Percentiles rank a stretch among this genome's conserved stretches.
Evolutionary conservation across 106 monocot genomes (phyloP).

Genomic region (Triglochin maritima): DNA sequence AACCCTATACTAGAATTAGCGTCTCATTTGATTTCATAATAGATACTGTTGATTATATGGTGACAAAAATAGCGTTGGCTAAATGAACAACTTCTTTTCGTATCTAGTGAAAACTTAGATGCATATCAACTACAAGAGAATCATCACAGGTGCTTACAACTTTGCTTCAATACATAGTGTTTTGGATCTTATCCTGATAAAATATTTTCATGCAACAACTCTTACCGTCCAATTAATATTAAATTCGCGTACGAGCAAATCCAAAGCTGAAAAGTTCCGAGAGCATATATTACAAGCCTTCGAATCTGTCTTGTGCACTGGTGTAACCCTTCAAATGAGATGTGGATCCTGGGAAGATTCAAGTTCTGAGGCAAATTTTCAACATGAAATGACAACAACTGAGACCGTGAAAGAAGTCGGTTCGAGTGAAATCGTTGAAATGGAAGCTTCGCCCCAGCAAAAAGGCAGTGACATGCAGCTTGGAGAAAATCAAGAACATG

Average conservation of each 20-base stretch:
- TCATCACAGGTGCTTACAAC: too few relatives aligned
- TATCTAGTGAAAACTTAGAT: too few relatives aligned
- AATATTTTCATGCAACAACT: constrained; percentile 27
- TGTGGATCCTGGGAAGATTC: constrained; percentile 33
- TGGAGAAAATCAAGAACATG: constrained; percentile 23
- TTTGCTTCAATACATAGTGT: neutral
- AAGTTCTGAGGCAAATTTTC: constrained; percentile 7
- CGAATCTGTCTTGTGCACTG: constrained; percentile 58
- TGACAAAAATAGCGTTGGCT: too few relatives aligned
- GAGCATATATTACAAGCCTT: constrained; percentile 76
- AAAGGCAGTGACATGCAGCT: constrained; percentile 3
- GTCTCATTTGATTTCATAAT: too few relatives aligned
- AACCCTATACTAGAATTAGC: too few relatives aligned
- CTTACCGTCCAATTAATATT: constrained; percentile 71
- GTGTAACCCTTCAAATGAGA: constrained; percentile 82
- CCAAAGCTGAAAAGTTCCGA: constrained; percentile 83
- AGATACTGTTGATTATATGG: too few relatives aligned
- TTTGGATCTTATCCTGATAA: too few relatives aligned
- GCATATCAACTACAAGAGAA: too few relatives aligned
- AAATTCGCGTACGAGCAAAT: constrained; percentile 47
- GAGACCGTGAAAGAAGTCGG: constrained; percentile 15
- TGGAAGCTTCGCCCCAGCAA: constrained; percentile 5
- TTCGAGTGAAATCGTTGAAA: constrained; percentile 42
- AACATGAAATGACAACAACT: constrained; percentile 5
- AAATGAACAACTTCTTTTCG: too few relatives aligned